These are phyloP conservation scores for Cladophialophora carrionii DNA, from an alignment of 2,329 filamentous ascomycete species.

Conservation along the genomic window DNA sequence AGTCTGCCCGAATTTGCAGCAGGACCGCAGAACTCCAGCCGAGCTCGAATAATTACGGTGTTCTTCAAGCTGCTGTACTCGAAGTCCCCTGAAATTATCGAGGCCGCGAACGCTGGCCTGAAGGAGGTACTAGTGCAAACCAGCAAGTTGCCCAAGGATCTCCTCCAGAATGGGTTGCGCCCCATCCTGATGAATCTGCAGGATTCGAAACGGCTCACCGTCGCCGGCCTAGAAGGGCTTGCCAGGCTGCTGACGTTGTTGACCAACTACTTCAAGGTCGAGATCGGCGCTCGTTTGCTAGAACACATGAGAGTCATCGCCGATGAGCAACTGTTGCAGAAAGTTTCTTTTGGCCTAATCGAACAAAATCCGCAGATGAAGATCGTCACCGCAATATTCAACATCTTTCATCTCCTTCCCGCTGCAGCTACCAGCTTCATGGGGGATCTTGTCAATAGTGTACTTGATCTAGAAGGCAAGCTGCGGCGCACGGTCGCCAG, in stretches of 20 bases:
- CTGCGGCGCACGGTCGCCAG: conserved; percentile 85
- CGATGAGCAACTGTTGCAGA: conserved; percentile 76
- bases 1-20: conserved; percentile 82
- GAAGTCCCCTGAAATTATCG: conserved; percentile 87
- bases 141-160: conserved; percentile 89
- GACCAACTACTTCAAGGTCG: conserved; percentile 98
- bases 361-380: conserved; percentile 94
- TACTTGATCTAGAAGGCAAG: conserved; percentile 84
- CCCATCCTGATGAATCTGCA: conserved; percentile 97
- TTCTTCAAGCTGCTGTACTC: conserved; percentile 99
- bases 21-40: conserved; percentile 68
- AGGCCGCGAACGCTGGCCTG: conserved; percentile 87
- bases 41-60: conserved; percentile 77
- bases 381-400: conserved; percentile 90
- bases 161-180: conserved; percentile 89
- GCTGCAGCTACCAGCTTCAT: conserved; percentile 89
- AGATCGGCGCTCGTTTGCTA: conserved; percentile 89
- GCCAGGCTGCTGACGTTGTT: conserved; percentile 85
- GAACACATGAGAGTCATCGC: conserved; percentile 93
- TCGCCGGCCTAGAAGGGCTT: conserved; percentile 86
- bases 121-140: conserved; percentile 85
- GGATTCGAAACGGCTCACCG: conserved; percentile 85
- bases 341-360: conserved; percentile 90
- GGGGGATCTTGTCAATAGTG: conserved; percentile 82
- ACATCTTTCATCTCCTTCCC: conserved; percentile 95